These are phyloP conservation scores for Alternaria triticina DNA, from an alignment of 2,329 filamentous ascomycete genomes.

Conservation along the genomic window DNA sequence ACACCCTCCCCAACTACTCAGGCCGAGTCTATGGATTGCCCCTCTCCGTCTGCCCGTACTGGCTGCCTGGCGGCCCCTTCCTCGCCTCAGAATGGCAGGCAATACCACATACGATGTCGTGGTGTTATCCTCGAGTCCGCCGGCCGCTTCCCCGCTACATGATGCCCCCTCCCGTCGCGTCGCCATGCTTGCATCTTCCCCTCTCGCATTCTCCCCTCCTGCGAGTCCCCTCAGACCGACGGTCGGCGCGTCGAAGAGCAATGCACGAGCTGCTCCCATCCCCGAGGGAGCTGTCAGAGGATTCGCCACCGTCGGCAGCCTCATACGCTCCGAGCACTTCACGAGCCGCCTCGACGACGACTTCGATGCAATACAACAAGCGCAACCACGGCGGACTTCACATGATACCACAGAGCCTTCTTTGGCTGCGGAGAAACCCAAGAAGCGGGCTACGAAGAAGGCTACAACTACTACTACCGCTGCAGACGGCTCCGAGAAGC, in stretches of 20 bases:
- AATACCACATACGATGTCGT: constrained; percentile 30
- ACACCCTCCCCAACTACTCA: not conserved
- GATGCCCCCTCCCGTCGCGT: constrained; percentile 37
- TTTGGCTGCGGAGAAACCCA: constrained; percentile 20
- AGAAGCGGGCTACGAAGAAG: constrained; percentile 22
- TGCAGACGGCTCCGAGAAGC: constrained; percentile 16
- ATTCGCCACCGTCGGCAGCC: constrained; percentile 43
- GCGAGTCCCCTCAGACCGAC: constrained; percentile 19
- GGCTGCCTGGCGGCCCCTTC: constrained; percentile 12
- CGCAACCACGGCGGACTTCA: constrained; percentile 6
- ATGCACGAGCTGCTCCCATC: constrained; percentile 33
- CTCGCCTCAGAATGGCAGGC: constrained; percentile 33
- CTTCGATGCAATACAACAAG: constrained; percentile 1
- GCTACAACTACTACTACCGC: not conserved
- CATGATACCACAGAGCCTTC: not conserved
- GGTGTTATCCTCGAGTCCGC: constrained; percentile 44
- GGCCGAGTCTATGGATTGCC: constrained; percentile 4
- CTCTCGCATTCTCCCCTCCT: constrained; percentile 31
- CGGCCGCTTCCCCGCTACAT: constrained; percentile 28
- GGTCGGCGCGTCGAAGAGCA: constrained; percentile 34
- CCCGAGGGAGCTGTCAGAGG: constrained; percentile 35
- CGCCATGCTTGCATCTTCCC: constrained; percentile 32
- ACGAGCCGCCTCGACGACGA: constrained; percentile 24
- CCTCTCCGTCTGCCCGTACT: not conserved
- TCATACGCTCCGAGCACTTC: constrained; percentile 40